Evolutionary conservation across 495 filamentous ascomycete species (phyloP), one percentile per base, ranked within the genome.

Genomic region (Penicillium diatomitis): DNA sequence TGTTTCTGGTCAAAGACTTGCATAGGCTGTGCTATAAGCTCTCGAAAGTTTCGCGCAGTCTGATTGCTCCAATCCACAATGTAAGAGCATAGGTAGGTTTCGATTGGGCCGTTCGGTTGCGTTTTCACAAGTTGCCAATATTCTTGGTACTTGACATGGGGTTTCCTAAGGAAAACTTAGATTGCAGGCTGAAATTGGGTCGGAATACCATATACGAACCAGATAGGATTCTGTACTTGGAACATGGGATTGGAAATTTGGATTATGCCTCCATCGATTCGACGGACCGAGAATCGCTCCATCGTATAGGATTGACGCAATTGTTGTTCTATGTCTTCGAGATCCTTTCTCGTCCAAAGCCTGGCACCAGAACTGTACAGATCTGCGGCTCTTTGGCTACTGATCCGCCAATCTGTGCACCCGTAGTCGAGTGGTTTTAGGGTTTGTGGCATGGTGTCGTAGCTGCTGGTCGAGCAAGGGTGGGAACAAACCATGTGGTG

Each of bases 221-320:
- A 70, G 53, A 70, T 68, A 51, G 63, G 63, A 53, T 62, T 67
- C 53, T 60, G 53, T 56, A 67, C 50, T 51, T 61, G 55, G 53
- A 61, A 67, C 56, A 68, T 64, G 12, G 63, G 65, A 50, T 68
- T 68, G 36, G 54, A 60, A 43, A 68, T 67, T 53, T 63, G 56
- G 38, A 60, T 47, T 56, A 65, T 53, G 47, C 44, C 57, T 49
- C 60, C 60, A 53, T 68, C 65, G 36, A 68, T 57, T 61, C 63
- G 60, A 52, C 62, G 63, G 50, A 67, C 60, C 50, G 58, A 67
- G 42, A 70, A 70, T 51, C 50, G 50, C 36, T 64, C 57, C 43
- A 51, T 54, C 8, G 54, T 44, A 53, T 52, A 61, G 48, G 65
- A 66, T 46, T 57, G 56, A 48, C 55, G 49, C 29, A 69, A 62